Evolutionary conservation across 2,329 filamentous ascomycete species (phyloP).

Genomic region (Geosmithia flava): DNA sequence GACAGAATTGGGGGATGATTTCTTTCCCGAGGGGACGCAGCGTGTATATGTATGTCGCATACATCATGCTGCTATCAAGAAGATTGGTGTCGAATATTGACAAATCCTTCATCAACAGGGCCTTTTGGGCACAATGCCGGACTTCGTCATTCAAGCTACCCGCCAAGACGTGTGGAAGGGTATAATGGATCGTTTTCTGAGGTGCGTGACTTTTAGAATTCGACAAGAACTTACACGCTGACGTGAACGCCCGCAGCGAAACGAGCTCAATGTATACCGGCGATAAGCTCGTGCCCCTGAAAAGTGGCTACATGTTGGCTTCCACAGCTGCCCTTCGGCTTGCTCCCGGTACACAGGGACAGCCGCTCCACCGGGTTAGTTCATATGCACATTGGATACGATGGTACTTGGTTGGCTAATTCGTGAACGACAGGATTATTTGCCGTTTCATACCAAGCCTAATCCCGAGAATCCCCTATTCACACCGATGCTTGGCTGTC

Average conservation of each 20-base stretch:
- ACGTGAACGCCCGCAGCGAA: background rate
- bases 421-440: background rate
- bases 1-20: background rate
- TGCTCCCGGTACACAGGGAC: background rate
- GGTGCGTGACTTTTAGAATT: background rate
- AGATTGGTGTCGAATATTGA: too few relatives aligned
- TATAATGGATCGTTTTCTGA: background rate
- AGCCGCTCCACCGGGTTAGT: background rate
- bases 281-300: background rate
- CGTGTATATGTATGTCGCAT: conserved; percentile 1
- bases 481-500: conserved; percentile 2
- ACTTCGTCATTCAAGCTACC: background rate
- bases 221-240: background rate
- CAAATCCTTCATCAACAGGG: background rate
- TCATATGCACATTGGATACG: background rate
- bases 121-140: background rate
- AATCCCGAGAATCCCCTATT: conserved; percentile 1
- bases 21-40: background rate
- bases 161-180: background rate
- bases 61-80: background rate
- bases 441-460: conserved; percentile 1
- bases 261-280: background rate
- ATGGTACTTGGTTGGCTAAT: background rate
- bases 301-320: conserved; percentile 1
- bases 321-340: conserved; percentile 1